Evolutionary conservation across 345 rosid species (phyloP).

Genomic region (Abelmoschus esculentus): DNA sequence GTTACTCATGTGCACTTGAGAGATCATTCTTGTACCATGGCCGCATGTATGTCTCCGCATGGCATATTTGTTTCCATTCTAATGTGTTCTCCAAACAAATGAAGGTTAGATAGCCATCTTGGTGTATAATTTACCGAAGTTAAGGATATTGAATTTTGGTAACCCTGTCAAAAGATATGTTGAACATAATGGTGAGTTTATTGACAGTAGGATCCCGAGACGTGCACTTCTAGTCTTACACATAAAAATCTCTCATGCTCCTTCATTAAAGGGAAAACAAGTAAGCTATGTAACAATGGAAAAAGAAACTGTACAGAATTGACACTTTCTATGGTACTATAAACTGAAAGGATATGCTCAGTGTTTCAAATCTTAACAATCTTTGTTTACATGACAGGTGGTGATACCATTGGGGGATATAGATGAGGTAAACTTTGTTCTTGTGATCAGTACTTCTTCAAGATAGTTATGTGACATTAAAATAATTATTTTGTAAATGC

Average conservation of each 20-base stretch:
- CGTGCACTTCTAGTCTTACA: background rate
- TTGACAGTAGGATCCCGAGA: background rate
- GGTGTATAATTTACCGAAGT: background rate
- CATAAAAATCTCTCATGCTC: background rate
- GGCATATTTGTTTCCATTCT: constrained; percentile 99
- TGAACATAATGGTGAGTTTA: background rate
- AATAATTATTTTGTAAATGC: constrained; percentile 6
- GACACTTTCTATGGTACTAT: background rate
- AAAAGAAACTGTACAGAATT: no score
- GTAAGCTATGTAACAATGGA: background rate
- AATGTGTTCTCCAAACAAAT: constrained; percentile 97
- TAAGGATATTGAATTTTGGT: background rate
- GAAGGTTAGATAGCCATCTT: constrained; percentile 55
- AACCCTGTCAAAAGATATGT: background rate
- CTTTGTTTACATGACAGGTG: constrained; percentile 42
- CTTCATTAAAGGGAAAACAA: background rate
- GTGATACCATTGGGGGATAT: constrained; percentile 88
- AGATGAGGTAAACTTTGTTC: constrained; percentile 58
- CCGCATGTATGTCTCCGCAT: constrained; percentile 93
- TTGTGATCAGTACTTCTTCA: constrained; percentile 8
- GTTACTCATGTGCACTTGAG: constrained; percentile 95
- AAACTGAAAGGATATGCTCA: background rate
- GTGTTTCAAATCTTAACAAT: background rate
- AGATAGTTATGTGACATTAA: background rate
- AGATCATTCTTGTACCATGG: constrained; percentile 98